Conservation (phyloP, 1,284 basidiomycete genomes). For the Ustilago vetiveriae region DNA sequence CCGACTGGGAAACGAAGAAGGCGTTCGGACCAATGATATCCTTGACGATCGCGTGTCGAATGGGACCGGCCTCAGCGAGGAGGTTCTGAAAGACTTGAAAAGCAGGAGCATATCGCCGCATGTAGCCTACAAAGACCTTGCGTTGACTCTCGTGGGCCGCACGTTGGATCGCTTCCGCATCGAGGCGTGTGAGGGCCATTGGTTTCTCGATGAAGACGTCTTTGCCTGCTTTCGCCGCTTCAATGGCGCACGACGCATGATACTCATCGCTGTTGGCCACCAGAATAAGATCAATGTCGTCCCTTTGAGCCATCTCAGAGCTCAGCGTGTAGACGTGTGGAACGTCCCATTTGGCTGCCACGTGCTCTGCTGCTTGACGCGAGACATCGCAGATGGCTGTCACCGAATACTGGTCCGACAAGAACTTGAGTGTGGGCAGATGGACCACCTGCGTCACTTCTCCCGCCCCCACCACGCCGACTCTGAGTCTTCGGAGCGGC, state of each 20-base stretch:
- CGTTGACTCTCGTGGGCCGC: slow-evolving; percentile 31
- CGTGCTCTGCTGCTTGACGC: slow-evolving; percentile 53
- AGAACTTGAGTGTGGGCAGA: slow-evolving; percentile 59
- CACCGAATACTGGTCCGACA: slow-evolving; percentile 56
- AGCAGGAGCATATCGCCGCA: slow-evolving; percentile 68
- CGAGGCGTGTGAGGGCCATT: slow-evolving; percentile 45
- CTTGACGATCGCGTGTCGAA: slow-evolving; percentile 67
- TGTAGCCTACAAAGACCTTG: slow-evolving; percentile 68
- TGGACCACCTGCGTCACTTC: slow-evolving; percentile 62
- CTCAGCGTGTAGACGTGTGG: slow-evolving; percentile 30
- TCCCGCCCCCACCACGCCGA: slow-evolving; percentile 60
- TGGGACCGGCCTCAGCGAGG: slow-evolving; percentile 59
- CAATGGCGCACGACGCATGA: slow-evolving; percentile 44
- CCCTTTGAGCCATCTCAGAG: slow-evolving; percentile 51
- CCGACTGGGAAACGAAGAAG: slow-evolving; percentile 67
- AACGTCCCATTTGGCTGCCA: slow-evolving; percentile 63
- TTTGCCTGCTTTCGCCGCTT: slow-evolving; percentile 42
- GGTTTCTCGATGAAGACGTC: slow-evolving; percentile 60
- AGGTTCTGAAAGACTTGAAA: slow-evolving; percentile 66
- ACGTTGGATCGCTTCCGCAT: slow-evolving; percentile 35
- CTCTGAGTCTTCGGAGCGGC: slow-evolving; percentile 20
- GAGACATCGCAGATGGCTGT: slow-evolving; percentile 67
- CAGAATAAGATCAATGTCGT: slow-evolving; percentile 62
- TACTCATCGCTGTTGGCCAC: slow-evolving; percentile 54
- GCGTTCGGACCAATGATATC: slow-evolving; percentile 69